A percentile compares a stretch with the other conserved stretches of the same genome.
These are phyloP conservation scores for Monosporascus sp. DNA, from an alignment of 2,329 filamentous ascomycete genomes.

Conservation along the genomic window DNA sequence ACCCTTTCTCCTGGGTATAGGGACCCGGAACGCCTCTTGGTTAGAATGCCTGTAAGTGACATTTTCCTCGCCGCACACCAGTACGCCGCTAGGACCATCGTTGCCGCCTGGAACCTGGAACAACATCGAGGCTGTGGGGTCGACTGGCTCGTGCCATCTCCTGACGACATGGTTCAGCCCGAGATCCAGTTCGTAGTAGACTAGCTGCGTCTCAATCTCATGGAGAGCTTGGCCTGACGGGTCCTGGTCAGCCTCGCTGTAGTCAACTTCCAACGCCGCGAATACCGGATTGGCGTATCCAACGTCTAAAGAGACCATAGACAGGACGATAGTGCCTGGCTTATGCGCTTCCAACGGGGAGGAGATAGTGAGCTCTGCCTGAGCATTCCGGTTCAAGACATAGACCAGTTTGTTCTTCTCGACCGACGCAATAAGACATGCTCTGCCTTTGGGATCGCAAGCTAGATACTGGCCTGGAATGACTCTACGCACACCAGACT, in stretches of 20 bases:
- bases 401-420: conserved; percentile 99
- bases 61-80: conserved; percentile 91
- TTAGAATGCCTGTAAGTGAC: conserved; percentile 98
- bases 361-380: conserved; percentile 93
- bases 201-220: conserved; percentile 81
- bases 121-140: conserved; percentile 79
- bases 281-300: conserved; percentile 98
- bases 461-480: conserved; percentile 95
- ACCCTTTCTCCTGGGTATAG: conserved; percentile 81
- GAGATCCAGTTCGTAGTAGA: conserved; percentile 96
- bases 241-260: conserved; percentile 86
- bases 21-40: conserved; percentile 80
- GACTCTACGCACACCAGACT: conserved; percentile 89
- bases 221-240: conserved; percentile 75
- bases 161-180: conserved; percentile 95
- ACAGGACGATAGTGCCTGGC: conserved; percentile 82
- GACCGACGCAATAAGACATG: conserved; percentile 85
- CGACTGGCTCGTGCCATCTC: conserved; percentile 92
- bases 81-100: conserved; percentile 88
- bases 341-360: conserved; percentile 96
- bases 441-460: conserved; percentile 90
- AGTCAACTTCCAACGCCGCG: conserved; percentile 89
- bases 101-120: conserved; percentile 94
- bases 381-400: conserved; percentile 89
- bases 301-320: conserved; percentile 83